Evolutionary conservation across 23 red algal genomes (phyloP).

Genomic region (Pyropia haitanensis): DNA sequence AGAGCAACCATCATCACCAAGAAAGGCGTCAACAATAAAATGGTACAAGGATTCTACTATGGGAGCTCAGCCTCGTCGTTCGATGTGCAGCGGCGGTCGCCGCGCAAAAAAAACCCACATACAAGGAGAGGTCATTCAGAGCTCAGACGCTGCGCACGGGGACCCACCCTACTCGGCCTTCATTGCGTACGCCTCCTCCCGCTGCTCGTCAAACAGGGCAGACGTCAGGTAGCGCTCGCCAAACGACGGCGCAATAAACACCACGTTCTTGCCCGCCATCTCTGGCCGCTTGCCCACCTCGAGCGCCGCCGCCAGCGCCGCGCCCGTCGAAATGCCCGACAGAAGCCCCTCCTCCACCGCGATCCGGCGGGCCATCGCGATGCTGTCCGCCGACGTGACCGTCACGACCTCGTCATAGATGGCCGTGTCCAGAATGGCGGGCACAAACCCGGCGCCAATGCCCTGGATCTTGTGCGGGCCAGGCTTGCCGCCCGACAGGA

Average conservation of each 20-base stretch:
- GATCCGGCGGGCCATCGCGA: conserved; percentile 81
- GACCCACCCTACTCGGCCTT: too few species aligned
- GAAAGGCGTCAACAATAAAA: too few species aligned
- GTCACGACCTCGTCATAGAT: conserved; percentile 89
- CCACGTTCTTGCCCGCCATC: conserved; percentile 74
- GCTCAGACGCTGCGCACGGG: too few species aligned
- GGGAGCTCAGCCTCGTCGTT: too few species aligned
- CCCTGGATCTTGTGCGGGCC: conserved; percentile 96
- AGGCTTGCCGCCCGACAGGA: conserved; percentile 78
- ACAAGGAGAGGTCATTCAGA: too few species aligned
- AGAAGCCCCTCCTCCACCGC: conserved; percentile 83
- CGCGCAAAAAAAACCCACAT: too few species aligned
- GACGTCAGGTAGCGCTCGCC: conserved; percentile 89
- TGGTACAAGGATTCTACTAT: too few species aligned
- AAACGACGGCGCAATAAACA: conserved; percentile 78
- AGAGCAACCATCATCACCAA: too few species aligned
- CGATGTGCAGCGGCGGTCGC: too few species aligned
- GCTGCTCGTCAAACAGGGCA: conserved; percentile 82
- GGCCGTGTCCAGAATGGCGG: conserved; percentile 69
- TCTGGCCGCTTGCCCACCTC: conserved; percentile 76
- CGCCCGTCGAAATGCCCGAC: conserved; percentile 77
- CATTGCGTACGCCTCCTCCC: conserved; percentile 96
- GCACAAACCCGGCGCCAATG: conserved; percentile 92
- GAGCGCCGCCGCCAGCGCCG: conserved; percentile 72
- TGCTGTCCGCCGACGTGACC: conserved; percentile 42